These are phyloP conservation scores for Pelargonium citronellum DNA, from an alignment of 441 rosid genomes.

Conservation along the genomic window DNA sequence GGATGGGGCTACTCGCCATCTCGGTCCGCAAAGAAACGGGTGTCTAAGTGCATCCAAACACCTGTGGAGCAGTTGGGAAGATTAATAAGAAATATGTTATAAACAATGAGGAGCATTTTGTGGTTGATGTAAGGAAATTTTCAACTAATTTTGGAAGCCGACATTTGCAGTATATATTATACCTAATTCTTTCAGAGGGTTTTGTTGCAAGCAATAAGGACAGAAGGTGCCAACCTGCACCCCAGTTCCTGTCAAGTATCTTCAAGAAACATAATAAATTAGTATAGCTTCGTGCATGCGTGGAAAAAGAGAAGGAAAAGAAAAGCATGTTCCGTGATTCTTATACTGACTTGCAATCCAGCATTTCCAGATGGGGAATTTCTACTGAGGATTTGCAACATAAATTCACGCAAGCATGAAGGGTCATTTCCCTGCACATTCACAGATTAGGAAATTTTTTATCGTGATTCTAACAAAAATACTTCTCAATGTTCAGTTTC, in stretches of 20 bases:
- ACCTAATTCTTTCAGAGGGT: constrained; percentile 83
- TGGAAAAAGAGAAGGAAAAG: background rate
- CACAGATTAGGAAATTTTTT: constrained; percentile 15
- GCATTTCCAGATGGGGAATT: constrained; percentile 63
- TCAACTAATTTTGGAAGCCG: background rate
- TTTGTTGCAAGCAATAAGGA: constrained; percentile 72
- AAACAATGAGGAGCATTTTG: background rate
- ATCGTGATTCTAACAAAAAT: background rate
- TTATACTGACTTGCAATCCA: constrained; percentile 64
- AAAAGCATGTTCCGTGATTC: background rate
- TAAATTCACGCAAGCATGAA: constrained; percentile 80
- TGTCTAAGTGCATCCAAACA: constrained; percentile 88
- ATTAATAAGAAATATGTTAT: background rate
- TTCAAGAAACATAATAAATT: constrained; percentile 27
- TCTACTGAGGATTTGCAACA: constrained; percentile 49
- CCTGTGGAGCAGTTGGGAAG: constrained; percentile 34
- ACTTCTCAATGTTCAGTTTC: constrained; percentile 2
- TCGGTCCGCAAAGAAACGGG: constrained; percentile 90
- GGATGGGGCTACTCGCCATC: constrained; percentile 86
- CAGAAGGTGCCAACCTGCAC: constrained; percentile 93
- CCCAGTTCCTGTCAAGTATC: constrained; percentile 97
- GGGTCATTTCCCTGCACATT: constrained; percentile 79
- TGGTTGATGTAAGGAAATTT: background rate
- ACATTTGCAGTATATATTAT: constrained; percentile 12
- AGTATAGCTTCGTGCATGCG: background rate